phyloP scores from a whole-genome alignment of 208 protist genomes.

The Herpetomonas tarakana region DNA sequence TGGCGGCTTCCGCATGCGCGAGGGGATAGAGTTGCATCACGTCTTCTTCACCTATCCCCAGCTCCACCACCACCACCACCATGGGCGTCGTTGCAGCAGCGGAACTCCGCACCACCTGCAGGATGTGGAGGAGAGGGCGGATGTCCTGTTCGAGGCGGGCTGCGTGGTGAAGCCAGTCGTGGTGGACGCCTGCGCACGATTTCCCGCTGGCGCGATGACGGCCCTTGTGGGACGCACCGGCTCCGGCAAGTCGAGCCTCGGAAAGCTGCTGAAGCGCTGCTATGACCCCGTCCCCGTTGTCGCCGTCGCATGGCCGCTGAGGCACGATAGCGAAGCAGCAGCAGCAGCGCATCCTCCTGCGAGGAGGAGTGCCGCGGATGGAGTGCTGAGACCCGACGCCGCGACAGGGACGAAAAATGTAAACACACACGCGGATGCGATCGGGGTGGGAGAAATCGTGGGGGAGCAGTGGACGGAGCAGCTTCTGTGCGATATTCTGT shows the following conservation, averaged over 20 bases:
- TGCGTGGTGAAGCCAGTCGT: slow-evolving; percentile 13
- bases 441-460: neutral
- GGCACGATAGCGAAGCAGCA: neutral
- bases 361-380: neutral
- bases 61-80: slow-evolving; percentile 23
- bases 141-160: too few relatives aligned
- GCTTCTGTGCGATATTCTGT: slow-evolving; percentile 20
- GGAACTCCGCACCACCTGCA: too few relatives aligned
- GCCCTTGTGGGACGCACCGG: slow-evolving; percentile 74
- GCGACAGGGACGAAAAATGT: neutral
- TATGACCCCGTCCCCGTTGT: slow-evolving; percentile 59
- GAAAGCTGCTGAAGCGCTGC: slow-evolving; percentile 59
- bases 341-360: too few relatives aligned
- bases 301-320: slow-evolving; percentile 1
- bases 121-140: too few relatives aligned
- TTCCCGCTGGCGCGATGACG: slow-evolving; percentile 35
- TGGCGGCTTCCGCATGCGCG: slow-evolving; percentile 38
- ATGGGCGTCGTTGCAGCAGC: too few relatives aligned
- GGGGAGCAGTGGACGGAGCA: slow-evolving; percentile 15
- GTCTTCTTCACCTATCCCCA: slow-evolving; percentile 73
- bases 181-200: slow-evolving; percentile 18
- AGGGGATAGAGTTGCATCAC: slow-evolving; percentile 39
- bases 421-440: neutral
- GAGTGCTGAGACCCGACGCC: neutral
- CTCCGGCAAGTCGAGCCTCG: slow-evolving; percentile 77